Percentiles rank a stretch among this genome's conserved stretches.
Conservation (phyloP, 306 rosid genomes). For the Pterocarpus macrocarpus region DNA sequence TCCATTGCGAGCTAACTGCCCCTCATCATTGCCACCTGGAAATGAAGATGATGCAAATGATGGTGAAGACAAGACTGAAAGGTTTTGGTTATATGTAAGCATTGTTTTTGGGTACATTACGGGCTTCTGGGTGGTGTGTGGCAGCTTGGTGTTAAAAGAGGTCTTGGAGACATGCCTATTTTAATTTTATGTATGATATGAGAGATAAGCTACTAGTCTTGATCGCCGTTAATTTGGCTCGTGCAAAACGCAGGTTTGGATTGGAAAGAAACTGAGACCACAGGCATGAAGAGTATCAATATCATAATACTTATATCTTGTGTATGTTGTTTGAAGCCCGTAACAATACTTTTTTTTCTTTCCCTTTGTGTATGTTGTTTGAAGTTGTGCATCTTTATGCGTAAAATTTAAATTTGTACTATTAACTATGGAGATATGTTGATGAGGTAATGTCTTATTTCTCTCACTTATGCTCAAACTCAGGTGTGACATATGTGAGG, state of each 20-base stretch:
- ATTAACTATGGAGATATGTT: not conserved
- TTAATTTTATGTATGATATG: conserved; percentile 6
- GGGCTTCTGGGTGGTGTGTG: conserved; percentile 32
- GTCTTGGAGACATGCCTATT: conserved; percentile 46
- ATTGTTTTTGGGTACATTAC: conserved; percentile 20
- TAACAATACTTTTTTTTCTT: not conserved
- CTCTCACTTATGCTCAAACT: too few relatives aligned
- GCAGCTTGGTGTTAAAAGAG: conserved; percentile 34
- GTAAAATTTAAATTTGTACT: not conserved
- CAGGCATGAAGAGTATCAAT: not conserved
- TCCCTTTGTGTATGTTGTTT: not conserved
- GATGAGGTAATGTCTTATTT: not conserved
- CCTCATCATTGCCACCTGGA: not conserved
- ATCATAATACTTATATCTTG: not conserved
- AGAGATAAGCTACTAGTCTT: conserved; percentile 12
- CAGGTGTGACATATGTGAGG: too few relatives aligned
- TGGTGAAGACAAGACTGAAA: conserved; percentile 30
- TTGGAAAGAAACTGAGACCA: conserved; percentile 2
- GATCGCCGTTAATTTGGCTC: not conserved
- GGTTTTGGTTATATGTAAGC: conserved; percentile 30
- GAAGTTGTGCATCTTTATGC: not conserved
- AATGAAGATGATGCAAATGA: conserved; percentile 25
- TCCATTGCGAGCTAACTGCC: conserved; percentile 11
- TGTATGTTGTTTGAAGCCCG: not conserved
- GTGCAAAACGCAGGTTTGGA: conserved; percentile 24